phyloP scores from a whole-genome alignment of 176 grass and related monocot species.

The Raddia guianensis region DNA sequence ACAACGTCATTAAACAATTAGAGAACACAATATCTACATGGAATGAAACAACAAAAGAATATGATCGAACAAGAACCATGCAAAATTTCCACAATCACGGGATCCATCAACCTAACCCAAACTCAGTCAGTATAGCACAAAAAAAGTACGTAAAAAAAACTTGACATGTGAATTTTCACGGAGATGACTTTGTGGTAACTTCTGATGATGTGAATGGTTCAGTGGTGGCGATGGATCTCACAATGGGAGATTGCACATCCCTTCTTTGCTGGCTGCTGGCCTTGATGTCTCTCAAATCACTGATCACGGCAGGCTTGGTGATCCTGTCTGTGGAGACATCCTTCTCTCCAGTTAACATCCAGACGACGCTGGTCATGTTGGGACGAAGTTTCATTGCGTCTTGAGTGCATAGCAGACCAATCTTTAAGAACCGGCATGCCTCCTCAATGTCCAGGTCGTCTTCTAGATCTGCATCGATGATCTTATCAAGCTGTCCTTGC shows the following conservation, averaged over 20 bases:
- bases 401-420: conserved; percentile 81
- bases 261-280: conserved; percentile 28
- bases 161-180: conserved; percentile 15
- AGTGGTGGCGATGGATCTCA: conserved; percentile 32
- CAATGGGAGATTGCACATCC: background rate
- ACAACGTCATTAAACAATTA: background rate
- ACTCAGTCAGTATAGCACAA: background rate
- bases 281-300: conserved; percentile 56
- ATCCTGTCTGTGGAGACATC: conserved; percentile 54
- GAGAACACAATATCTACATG: conserved; percentile 10
- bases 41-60: conserved; percentile 1
- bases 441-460: conserved; percentile 64
- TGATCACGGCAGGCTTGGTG: conserved; percentile 62
- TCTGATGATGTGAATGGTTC: conserved; percentile 41
- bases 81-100: background rate
- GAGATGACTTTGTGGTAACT: conserved; percentile 24
- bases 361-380: conserved; percentile 55
- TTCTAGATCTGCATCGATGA: conserved; percentile 69
- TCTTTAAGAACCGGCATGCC: conserved; percentile 72
- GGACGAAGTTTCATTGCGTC: conserved; percentile 74
- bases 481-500: conserved; percentile 52
- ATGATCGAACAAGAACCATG: background rate
- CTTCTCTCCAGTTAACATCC: conserved; percentile 67
- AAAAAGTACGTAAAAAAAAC: background rate
- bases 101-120: conserved; percentile 22